Evolutionary conservation across 2,329 filamentous ascomycete genomes (phyloP).

Genomic region (Aspergillus persii): DNA sequence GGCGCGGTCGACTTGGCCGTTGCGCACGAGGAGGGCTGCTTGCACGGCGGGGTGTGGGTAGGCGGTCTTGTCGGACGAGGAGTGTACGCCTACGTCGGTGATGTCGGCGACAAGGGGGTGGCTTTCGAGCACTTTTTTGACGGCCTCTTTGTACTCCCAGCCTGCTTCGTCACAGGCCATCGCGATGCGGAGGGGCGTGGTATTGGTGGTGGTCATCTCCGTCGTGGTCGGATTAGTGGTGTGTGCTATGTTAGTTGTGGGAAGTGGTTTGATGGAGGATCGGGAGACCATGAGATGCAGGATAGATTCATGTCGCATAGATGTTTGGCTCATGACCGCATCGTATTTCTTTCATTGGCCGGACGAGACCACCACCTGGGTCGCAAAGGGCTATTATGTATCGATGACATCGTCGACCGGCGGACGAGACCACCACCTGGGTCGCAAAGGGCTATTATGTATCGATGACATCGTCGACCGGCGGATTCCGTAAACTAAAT

Average conservation of each 20-base stretch:
- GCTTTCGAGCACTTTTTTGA: slow-evolving; percentile 66
- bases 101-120: slow-evolving; percentile 64
- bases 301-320: background rate
- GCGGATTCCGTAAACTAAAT: background rate
- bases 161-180: slow-evolving; percentile 67
- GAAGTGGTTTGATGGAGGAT: background rate
- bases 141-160: slow-evolving; percentile 69
- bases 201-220: slow-evolving; percentile 1
- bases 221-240: background rate
- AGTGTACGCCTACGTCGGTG: slow-evolving; percentile 67
- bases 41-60: slow-evolving; percentile 73
- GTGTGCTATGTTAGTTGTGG: background rate
- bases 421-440: too few species aligned
- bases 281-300: background rate
- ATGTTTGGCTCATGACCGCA: background rate
- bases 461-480: background rate
- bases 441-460: too few species aligned
- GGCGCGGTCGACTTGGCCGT: slow-evolving; percentile 62
- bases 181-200: slow-evolving; percentile 50
- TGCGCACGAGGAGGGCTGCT: slow-evolving; percentile 54
- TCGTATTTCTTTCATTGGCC: background rate
- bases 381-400: too few species aligned
- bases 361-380: background rate
- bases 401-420: background rate
- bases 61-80: slow-evolving; percentile 65